Evolutionary conservation across 164 flowering plant genomes (phyloP), one percentile per base, ranked within the genome.

Genomic region (Liquidambar formosana): DNA sequence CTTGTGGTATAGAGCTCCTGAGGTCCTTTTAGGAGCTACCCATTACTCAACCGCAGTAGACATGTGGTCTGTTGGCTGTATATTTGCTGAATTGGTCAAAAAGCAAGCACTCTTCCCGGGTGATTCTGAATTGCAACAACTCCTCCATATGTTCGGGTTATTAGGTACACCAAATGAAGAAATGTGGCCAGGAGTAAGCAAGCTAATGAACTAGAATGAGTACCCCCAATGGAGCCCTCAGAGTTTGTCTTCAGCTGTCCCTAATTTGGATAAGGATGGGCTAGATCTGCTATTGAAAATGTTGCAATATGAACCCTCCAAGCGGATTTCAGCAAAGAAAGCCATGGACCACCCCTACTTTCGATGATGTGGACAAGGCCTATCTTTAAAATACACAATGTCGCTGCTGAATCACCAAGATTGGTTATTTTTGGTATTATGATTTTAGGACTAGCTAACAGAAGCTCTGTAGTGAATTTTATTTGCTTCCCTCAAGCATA

Each of bases 31-130:
- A 67, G 93, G 93, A 3, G 74, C 88, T 41, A 86, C 89, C 9
- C 93, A 86, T 68, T 88, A 88, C 79, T 86, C 93, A 0, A 85
- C 92, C 25, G 92, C 88, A 11, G 96, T 94, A 3, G 99, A 94
- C 71, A 85, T 91, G 76, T 92, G 97, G 97, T 92, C 97, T 75
- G 97, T 91, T 68, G 97, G 83, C 65, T 94, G 99, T 47, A 94
- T 94, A 52, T 94, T 94, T 77, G 97, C 98, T 72, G 97, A 94
- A 75, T 84, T 94, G 25, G 89, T 86, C 57, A 92, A 88, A 13
- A 92, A 77, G 65, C 90, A 88, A 79, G 90, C 97, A 9, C 85
- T 94, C 46, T 92, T 92, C 44, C 89, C 84, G 4, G 97, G 97
- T 21, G 97, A 94, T 75, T 94, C 97, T 68, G 97, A 92, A 74